Evolutionary conservation across 352 stramenopile species (phyloP), one percentile per base, ranked within the genome.

Genomic region (Pythium oligandrum): DNA sequence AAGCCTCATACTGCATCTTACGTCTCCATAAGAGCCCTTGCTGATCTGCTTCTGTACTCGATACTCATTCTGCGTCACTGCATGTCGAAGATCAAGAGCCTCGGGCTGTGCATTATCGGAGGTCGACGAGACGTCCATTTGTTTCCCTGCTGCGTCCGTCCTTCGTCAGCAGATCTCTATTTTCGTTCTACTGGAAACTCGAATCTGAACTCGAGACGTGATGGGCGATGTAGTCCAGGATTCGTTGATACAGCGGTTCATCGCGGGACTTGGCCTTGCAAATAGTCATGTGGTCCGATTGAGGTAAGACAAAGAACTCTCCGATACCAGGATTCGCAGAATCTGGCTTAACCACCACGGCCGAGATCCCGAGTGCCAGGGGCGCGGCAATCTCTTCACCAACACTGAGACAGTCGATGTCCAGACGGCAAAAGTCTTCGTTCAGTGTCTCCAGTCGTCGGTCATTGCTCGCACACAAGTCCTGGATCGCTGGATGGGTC

Each of bases 241-340:
- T 53, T 31, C 60, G 71, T 39, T 73, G 64, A 58, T 91, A 94
- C 30, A 90, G 74, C 35, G 66, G 66, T 48, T 91, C 75, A 33
- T 78, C 51, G n/a, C 59, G 40, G 30, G 59, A 73, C 65, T 88
- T 87, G 12, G 75, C 75, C 60, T 94, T 94, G 70, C 81, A 94
- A 56, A 94, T 94, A 12, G 83, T 90, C 81, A 94, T 94, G 72
- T 94, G 84, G 47, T 94, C 78, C 8, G 79, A 68, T 48, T 70
- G 63, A 0, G 67, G 48, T 34, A 92, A 56, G 30, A 91, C 53
- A 53, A 79, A 75, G 55, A 94, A 94, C 40, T 67, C 61, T 10
- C 79, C 80, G 32, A 84, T 60, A n/a, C 78, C 71, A 32, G 84
- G 84, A 33, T 94, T 67, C 2, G 84, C 84, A 2, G 80, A 94